Conservation (phyloP, 2,329 filamentous ascomycete species). For the Colletotrichum lini region DNA sequence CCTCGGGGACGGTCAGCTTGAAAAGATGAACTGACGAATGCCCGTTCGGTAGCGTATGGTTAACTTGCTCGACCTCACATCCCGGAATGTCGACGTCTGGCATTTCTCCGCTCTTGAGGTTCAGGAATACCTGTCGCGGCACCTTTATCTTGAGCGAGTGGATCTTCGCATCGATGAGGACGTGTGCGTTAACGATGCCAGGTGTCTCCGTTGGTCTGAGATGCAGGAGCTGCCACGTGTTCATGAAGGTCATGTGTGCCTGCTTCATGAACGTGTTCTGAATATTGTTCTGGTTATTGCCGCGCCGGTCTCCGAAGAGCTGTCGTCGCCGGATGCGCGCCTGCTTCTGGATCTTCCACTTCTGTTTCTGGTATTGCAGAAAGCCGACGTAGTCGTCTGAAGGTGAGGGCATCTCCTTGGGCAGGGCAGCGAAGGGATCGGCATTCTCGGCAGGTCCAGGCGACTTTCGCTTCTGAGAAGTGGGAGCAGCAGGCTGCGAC, state of each 20-base stretch:
- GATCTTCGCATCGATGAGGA: conserved; percentile 93
- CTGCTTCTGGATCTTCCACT: conserved; percentile 98
- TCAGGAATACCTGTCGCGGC: conserved; percentile 90
- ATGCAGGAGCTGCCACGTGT: conserved; percentile 95
- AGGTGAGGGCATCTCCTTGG: conserved; percentile 86
- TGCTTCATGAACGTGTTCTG: conserved; percentile 88
- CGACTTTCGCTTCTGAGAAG: conserved; percentile 79
- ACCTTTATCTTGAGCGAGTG: conserved; percentile 91
- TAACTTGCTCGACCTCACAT: conserved; percentile 93
- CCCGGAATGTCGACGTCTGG: conserved; percentile 90
- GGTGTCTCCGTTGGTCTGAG: conserved; percentile 86
- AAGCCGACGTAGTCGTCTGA: conserved; percentile 90
- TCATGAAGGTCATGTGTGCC: conserved; percentile 89
- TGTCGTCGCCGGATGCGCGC: conserved; percentile 88
- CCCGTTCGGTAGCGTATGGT: conserved; percentile 92
- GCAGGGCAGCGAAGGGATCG: conserved; percentile 87
- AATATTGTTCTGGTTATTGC: conserved; percentile 75
- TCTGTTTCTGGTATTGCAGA: conserved; percentile 95
- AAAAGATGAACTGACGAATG: conserved; percentile 95
- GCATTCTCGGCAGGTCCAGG: conserved; percentile 76
- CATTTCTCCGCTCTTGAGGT: conserved; percentile 88
- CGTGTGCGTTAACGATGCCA: conserved; percentile 89
- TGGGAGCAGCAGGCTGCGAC: conserved; percentile 66
- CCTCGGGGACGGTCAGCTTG: conserved; percentile 91
- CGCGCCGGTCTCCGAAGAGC: conserved; percentile 88